phyloP scores from a whole-genome alignment of 306 rosid genomes.

The Castanea sativa region DNA sequence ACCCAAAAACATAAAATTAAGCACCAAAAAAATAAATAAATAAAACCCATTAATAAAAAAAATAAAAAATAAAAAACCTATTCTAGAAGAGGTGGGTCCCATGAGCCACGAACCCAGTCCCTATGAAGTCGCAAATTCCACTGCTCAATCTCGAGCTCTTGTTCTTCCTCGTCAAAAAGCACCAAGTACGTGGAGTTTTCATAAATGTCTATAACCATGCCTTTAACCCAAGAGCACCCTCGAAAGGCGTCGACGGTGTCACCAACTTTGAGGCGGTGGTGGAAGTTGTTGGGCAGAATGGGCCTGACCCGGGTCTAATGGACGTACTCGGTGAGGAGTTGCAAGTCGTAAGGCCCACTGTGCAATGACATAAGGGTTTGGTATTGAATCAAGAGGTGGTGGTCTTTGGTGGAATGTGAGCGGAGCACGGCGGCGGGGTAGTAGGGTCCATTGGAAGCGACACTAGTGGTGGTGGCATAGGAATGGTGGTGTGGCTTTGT shows the following conservation, averaged over 20 bases:
- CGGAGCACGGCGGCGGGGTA: slow-evolving; percentile 30
- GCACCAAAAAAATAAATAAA: background rate
- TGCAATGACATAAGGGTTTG: background rate
- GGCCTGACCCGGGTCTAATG: slow-evolving; percentile 26
- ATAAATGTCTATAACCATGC: slow-evolving; percentile 15
- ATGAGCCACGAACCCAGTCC: slow-evolving; percentile 27
- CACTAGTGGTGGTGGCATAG: background rate
- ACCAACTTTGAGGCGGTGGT: slow-evolving; percentile 18
- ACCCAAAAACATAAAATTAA: background rate
- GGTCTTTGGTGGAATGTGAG: background rate
- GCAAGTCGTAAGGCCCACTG: background rate
- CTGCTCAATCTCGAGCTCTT: slow-evolving; percentile 5
- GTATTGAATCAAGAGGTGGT: slow-evolving; percentile 33
- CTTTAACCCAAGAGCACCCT: slow-evolving; percentile 21
- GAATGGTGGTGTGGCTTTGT: background rate
- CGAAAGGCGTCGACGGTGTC: slow-evolving; percentile 32
- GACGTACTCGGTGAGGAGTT: slow-evolving; percentile 4
- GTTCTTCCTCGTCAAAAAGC: background rate
- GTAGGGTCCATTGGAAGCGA: background rate
- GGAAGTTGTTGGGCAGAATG: slow-evolving; percentile 7
- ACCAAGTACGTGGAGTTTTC: slow-evolving; percentile 29
- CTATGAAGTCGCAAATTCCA: slow-evolving; percentile 30
- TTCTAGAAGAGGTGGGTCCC: slow-evolving; percentile 30
- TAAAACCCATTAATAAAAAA: background rate
- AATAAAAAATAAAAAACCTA: background rate